Percentiles rank a stretch among this genome's conserved stretches.
Conservation (phyloP, 169 alveolate genomes). For the Plasmodium vivax region DNA sequence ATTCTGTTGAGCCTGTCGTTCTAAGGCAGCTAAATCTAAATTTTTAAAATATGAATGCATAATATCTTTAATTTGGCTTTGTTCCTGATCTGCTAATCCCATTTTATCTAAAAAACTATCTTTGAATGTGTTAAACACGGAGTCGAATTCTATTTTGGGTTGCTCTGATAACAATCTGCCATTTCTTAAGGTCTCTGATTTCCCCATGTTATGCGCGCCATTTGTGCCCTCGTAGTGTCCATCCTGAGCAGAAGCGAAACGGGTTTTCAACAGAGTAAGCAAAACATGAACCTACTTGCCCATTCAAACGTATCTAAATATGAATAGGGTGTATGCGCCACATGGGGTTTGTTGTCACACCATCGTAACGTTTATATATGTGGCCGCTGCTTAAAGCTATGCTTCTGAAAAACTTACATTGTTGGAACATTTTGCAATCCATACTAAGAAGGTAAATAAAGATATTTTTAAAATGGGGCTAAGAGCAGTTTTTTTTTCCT, state of each 20-base stretch:
- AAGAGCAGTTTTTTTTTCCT: neutral
- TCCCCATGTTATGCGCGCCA: neutral
- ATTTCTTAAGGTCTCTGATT: neutral
- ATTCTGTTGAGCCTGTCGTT: constrained; percentile 4
- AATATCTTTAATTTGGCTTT: neutral
- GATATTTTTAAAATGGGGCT: constrained; percentile 9
- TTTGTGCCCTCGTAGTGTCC: neutral
- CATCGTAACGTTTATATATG: neutral
- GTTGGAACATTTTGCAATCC: neutral
- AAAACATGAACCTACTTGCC: neutral
- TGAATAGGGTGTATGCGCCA: neutral
- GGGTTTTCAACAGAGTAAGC: neutral
- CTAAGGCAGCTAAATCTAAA: neutral
- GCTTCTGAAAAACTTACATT: neutral
- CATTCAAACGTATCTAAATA: neutral
- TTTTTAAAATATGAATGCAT: constrained; percentile 2
- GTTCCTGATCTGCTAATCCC: neutral
- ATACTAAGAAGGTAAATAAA: constrained; percentile 11
- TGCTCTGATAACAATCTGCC: constrained; percentile 1
- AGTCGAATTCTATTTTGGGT: neutral
- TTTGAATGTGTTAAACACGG: neutral
- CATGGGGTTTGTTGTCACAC: neutral
- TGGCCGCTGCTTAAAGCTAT: neutral
- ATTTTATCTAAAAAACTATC: neutral
- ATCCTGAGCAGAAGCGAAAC: neutral